Evolutionary conservation across 345 rosid genomes (phyloP).

Genomic region (Populus ilicifolia): DNA sequence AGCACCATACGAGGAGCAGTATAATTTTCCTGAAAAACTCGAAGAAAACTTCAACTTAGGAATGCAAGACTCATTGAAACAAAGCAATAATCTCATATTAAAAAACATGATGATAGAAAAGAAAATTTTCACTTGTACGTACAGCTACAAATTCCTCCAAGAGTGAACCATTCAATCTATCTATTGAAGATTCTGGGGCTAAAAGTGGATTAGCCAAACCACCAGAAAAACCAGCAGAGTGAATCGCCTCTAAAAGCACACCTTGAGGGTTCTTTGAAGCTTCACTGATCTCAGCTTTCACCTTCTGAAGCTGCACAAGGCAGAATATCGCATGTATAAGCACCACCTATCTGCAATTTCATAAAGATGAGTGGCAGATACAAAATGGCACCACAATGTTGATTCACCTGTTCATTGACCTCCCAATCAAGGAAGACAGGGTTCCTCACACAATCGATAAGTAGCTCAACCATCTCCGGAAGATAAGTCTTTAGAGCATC

Average conservation of each 20-base stretch:
- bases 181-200: slow-evolving; percentile 71
- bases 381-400: neutral
- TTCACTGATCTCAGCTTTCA: slow-evolving; percentile 66
- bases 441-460: slow-evolving; percentile 78
- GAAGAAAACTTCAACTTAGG: slow-evolving; percentile 6
- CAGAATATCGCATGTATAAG: neutral
- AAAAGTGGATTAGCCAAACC: slow-evolving; percentile 86
- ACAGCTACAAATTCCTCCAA: slow-evolving; percentile 77
- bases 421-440: slow-evolving; percentile 95
- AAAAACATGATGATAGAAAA: neutral
- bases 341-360: neutral
- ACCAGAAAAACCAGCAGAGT: slow-evolving; percentile 77
- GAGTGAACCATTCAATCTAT: slow-evolving; percentile 43
- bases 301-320: slow-evolving; percentile 54
- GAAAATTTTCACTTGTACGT: slow-evolving; percentile 22
- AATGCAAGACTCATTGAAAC: neutral
- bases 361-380: neutral
- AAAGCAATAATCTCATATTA: neutral
- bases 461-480: slow-evolving; percentile 89
- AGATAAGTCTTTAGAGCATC: slow-evolving; percentile 90
- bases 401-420: slow-evolving; percentile 69
- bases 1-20: slow-evolving; percentile 78
- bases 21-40: slow-evolving; percentile 61
- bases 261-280: slow-evolving; percentile 66
- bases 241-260: slow-evolving; percentile 76